Base-by-base conservation (phyloP, 1,139 yeast species). In the Zygosaccharomyces pseudobailii region DNA sequence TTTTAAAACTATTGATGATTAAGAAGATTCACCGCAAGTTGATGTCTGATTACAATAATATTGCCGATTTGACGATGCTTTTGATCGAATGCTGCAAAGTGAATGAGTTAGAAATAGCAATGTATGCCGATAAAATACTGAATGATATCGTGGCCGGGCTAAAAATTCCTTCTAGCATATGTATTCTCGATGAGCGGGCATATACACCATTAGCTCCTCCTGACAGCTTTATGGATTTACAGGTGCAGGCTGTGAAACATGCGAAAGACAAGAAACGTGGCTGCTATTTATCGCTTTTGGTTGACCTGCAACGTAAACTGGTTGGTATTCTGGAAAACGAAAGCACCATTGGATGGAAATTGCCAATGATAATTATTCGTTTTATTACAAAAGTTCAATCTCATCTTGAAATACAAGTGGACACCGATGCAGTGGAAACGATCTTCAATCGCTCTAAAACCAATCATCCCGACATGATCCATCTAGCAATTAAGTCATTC, bases 401-500 rank as follows among this genome's bases (percentile, higher is more conserved):
- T 2, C 80, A 77, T 54, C 63, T 75, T 37, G 87, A 83, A 51
- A 66, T 79, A 27, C 71, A 73, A 1, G 67, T 78, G 0, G 72
- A 72, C 38, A 61, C 70, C 4, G 70, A 71, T 0, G 71, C 78
- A 0, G 61, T 85, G 13, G 66, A 67, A 27, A 61, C 77, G 6
- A 70, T 89, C 40, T 71, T 79, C 10, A 69, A 72, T 10, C 78
- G 78, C 38, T 77, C 87, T 0, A 68, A 78, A n/a, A 75, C 78
- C 21, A 80, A 80, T 33, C 96, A 89, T 64, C 97, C 97, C 0
- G 70, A 77, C 3, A 71, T 87, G 37, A 75, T 90, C 1, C 75
- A 82, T 47, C 67, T 79, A 38, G 84, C 87, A 9, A 70, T 84
- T 49, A 80, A 79, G 49, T 87, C 90, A 9, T 64, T 85, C 20